Conservation (phyloP, 805 yeast genomes). For the Nakazawaea wyomingensis region DNA sequence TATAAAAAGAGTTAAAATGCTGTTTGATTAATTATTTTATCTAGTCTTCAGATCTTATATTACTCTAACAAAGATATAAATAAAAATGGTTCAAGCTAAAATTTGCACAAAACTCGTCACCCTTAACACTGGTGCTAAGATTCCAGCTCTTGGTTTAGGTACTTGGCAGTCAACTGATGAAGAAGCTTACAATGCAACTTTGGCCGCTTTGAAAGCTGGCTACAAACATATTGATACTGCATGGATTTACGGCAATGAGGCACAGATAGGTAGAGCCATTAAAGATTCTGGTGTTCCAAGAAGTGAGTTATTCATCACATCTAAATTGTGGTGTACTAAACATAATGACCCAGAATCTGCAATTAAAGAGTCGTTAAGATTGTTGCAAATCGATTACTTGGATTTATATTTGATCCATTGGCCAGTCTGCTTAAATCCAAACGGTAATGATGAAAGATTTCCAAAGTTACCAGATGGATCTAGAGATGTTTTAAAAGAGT, state of each 20-base stretch:
- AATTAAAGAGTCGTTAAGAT: conserved; percentile 43
- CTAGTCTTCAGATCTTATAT: too few relatives aligned
- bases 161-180: conserved; percentile 61
- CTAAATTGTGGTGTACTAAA: conserved; percentile 52
- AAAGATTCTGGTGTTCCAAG: conserved; percentile 35
- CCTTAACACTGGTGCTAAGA: conserved; percentile 54
- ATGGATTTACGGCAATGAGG: conserved; percentile 62
- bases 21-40: too few relatives aligned
- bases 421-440: conserved; percentile 46
- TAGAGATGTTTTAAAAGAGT: conserved; percentile 28
- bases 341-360: conserved; percentile 38
- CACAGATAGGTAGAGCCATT: conserved; percentile 62
- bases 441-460: conserved; percentile 26
- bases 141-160: conserved; percentile 70
- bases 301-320: conserved; percentile 53
- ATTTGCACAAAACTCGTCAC: background rate
- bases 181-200: conserved; percentile 46
- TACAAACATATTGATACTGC: conserved; percentile 77
- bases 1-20: too few relatives aligned
- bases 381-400: conserved; percentile 53
- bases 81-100: conserved; percentile 3
- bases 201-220: conserved; percentile 58
- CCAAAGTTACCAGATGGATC: conserved; percentile 33
- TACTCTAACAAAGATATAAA: too few relatives aligned
- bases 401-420: conserved; percentile 66